These are phyloP conservation scores for Morella rubra DNA, from an alignment of 306 rosid species.

Conservation along the genomic window DNA sequence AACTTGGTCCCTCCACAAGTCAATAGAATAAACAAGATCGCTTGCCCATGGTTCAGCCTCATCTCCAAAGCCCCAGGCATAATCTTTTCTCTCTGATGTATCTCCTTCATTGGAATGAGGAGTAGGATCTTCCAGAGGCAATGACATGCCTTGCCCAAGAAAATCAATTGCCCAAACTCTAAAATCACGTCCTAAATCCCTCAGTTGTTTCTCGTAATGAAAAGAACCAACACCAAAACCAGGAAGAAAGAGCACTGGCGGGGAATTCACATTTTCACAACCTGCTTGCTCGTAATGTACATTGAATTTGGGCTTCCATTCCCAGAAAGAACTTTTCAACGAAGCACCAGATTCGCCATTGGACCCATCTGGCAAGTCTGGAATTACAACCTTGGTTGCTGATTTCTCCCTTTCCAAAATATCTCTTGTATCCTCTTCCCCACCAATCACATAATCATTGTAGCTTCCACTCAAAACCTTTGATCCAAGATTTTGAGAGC, in stretches of 20 bases:
- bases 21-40: conserved; percentile 88
- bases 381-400: conserved; percentile 52
- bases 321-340: conserved; percentile 74
- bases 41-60: conserved; percentile 87
- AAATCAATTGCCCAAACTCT: conserved; percentile 92
- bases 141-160: conserved; percentile 96
- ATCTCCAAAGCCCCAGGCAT: conserved; percentile 89
- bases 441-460: conserved; percentile 64
- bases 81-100: conserved; percentile 31
- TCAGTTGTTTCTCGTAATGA: conserved; percentile 91
- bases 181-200: conserved; percentile 79
- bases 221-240: conserved; percentile 98
- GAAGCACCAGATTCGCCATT: conserved; percentile 60
- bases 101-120: conserved; percentile 47
- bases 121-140: conserved; percentile 87
- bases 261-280: conserved; percentile 57
- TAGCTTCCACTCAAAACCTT: conserved; percentile 49
- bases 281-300: conserved; percentile 91
- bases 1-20: conserved; percentile 95
- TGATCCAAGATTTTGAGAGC: conserved; percentile 29
- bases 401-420: conserved; percentile 44
- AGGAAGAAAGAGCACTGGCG: conserved; percentile 78
- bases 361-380: conserved; percentile 64
- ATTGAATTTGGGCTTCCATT: conserved; percentile 84
- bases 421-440: conserved; percentile 54